phyloP scores from a whole-genome alignment of 2,329 filamentous ascomycete species.

The Fusarium compactum region DNA sequence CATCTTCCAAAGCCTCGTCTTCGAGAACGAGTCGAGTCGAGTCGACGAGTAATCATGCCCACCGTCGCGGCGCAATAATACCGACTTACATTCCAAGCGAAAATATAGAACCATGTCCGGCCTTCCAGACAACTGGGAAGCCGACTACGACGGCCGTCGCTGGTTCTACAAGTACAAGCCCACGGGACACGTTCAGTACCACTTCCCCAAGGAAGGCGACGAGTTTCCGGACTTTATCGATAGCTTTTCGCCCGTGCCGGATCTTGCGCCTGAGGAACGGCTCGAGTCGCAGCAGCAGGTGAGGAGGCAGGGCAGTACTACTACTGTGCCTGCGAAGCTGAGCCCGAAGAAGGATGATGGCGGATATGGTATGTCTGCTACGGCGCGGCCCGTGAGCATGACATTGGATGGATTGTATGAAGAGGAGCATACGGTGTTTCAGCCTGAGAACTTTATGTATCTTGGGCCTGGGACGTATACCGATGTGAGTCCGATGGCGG shows the following conservation, averaged over 20 bases:
- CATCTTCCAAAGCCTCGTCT: conserved; percentile 18
- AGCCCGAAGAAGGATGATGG: conserved; percentile 27
- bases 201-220: conserved; percentile 68
- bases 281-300: conserved; percentile 65
- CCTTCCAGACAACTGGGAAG: conserved; percentile 67
- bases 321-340: conserved; percentile 5
- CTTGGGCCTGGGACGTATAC: conserved; percentile 61
- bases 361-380: conserved; percentile 50
- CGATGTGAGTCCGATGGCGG: conserved; percentile 59
- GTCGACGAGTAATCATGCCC: conserved; percentile 23
- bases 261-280: conserved; percentile 64
- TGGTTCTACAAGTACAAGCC: conserved; percentile 70
- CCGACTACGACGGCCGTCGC: conserved; percentile 67
- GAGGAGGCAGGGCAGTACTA: conserved; percentile 51
- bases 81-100: conserved; percentile 5
- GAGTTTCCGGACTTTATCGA: conserved; percentile 67
- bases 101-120: conserved; percentile 47
- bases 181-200: conserved; percentile 66
- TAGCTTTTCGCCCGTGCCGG: conserved; percentile 52
- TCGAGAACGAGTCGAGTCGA: neutral
- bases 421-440: conserved; percentile 56
- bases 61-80: conserved; percentile 33
- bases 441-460: conserved; percentile 66
- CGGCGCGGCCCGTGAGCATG: conserved; percentile 50
- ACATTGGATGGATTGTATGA: conserved; percentile 51